Evolutionary conservation across 106 monocot species (phyloP).

Genomic region (Triglochin maritima): DNA sequence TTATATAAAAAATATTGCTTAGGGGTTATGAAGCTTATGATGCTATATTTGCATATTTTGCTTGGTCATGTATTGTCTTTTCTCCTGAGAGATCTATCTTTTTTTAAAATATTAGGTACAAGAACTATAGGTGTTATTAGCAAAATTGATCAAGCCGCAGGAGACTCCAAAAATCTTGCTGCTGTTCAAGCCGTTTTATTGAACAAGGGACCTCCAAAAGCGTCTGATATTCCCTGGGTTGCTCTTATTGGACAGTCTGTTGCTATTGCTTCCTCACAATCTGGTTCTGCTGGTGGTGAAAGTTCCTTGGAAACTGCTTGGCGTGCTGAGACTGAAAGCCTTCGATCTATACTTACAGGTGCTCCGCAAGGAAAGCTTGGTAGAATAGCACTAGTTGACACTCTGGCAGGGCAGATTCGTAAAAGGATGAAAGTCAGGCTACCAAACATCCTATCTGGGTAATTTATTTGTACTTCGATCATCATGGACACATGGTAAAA

Average conservation of each 20-base stretch:
- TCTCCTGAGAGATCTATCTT: neutral
- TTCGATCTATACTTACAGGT: slow-evolving; percentile 68
- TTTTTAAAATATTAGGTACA: slow-evolving; percentile 29
- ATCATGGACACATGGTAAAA: no score
- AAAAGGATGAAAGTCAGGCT: slow-evolving; percentile 84
- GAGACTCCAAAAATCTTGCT: slow-evolving; percentile 61
- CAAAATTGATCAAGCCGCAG: slow-evolving; percentile 85
- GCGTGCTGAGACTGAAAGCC: slow-evolving; percentile 81
- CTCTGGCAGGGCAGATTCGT: slow-evolving; percentile 74
- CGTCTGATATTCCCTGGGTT: slow-evolving; percentile 81
- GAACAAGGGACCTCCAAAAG: slow-evolving; percentile 60
- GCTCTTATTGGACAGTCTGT: slow-evolving; percentile 88
- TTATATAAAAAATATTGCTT: no score
- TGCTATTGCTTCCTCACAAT: slow-evolving; percentile 82
- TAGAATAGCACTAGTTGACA: slow-evolving; percentile 82
- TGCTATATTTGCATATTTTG: neutral
- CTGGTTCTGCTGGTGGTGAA: slow-evolving; percentile 69
- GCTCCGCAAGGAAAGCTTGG: slow-evolving; percentile 79
- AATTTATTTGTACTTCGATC: neutral
- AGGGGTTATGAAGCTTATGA: no score
- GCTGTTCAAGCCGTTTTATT: slow-evolving; percentile 66
- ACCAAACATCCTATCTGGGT: slow-evolving; percentile 84
- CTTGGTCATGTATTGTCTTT: neutral
- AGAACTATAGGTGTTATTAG: slow-evolving; percentile 84
- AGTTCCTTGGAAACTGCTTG: slow-evolving; percentile 85